These are phyloP conservation scores for Eutypa lata DNA, from an alignment of 2,329 filamentous ascomycete genomes.

Conservation along the genomic window DNA sequence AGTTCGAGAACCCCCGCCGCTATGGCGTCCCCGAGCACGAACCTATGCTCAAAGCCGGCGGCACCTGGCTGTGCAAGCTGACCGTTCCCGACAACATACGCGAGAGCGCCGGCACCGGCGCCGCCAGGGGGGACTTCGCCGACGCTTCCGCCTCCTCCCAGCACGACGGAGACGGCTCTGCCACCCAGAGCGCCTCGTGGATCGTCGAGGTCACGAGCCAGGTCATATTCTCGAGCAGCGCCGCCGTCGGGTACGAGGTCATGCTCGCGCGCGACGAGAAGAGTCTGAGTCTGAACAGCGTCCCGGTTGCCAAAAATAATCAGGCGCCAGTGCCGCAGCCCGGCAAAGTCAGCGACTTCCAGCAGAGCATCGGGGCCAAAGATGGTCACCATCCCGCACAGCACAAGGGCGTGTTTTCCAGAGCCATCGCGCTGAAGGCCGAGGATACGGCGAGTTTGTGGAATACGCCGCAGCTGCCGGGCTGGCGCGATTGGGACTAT, in stretches of 20 bases:
- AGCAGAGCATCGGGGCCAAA: constrained; percentile 57
- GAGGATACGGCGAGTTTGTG: constrained; percentile 88
- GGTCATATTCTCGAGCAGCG: constrained; percentile 87
- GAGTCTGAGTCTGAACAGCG: constrained; percentile 64
- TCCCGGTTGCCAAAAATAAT: constrained; percentile 43
- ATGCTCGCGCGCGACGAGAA: constrained; percentile 82
- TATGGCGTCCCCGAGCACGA: constrained; percentile 89
- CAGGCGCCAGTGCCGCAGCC: constrained; percentile 55
- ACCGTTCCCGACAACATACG: constrained; percentile 76
- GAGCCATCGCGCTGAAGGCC: constrained; percentile 71
- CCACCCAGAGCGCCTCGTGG: constrained; percentile 61
- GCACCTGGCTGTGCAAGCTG: constrained; percentile 77
- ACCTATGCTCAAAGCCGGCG: constrained; percentile 92
- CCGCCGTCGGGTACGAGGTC: constrained; percentile 84
- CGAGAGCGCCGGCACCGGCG: constrained; percentile 53
- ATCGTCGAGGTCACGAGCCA: constrained; percentile 89
- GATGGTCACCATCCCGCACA: constrained; percentile 61
- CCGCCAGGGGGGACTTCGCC: constrained; percentile 44
- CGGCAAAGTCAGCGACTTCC: constrained; percentile 74
- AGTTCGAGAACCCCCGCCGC: constrained; percentile 64
- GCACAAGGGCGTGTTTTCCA: constrained; percentile 77
- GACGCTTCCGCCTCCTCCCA: constrained; percentile 35
- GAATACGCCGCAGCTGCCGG: constrained; percentile 84
- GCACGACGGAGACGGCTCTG: constrained; percentile 38
- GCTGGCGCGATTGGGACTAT: constrained; percentile 48